A percentile compares a stretch with the other conserved stretches of the same genome.
These are phyloP conservation scores for Leishmania major DNA, from an alignment of 208 protist genomes.

Conservation along the genomic window DNA sequence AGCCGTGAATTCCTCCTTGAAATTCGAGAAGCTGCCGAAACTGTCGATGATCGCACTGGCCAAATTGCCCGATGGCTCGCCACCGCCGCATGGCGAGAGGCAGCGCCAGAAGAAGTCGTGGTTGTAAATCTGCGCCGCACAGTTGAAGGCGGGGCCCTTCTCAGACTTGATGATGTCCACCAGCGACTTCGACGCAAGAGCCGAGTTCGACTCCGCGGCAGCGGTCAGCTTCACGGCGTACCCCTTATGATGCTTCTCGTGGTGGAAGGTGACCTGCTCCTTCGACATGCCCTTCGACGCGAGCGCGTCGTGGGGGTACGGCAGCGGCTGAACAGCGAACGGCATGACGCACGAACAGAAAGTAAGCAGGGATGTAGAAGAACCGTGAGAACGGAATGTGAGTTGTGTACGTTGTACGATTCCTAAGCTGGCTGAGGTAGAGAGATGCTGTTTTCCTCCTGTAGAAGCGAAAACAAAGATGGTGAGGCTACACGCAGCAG, in stretches of 20 bases:
- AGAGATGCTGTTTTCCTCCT: not conserved
- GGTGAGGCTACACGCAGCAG: not conserved
- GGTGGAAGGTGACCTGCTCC: slow-evolving; percentile 91
- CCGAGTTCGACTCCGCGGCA: slow-evolving; percentile 61
- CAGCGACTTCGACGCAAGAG: slow-evolving; percentile 68
- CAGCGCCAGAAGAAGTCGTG: slow-evolving; percentile 96
- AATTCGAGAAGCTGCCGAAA: slow-evolving; percentile 89
- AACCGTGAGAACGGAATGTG: not conserved
- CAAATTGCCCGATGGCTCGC: slow-evolving; percentile 65
- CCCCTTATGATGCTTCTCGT: slow-evolving; percentile 93
- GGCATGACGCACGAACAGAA: slow-evolving; percentile 31
- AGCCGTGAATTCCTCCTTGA: slow-evolving; percentile 93
- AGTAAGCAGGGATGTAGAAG: not conserved
- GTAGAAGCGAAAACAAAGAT: not conserved
- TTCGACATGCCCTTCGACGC: slow-evolving; percentile 84
- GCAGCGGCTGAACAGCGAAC: slow-evolving; percentile 79
- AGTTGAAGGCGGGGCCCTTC: slow-evolving; percentile 91
- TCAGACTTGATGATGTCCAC: slow-evolving; percentile 83
- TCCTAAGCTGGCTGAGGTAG: not conserved
- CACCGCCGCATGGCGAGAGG: slow-evolving; percentile 68
- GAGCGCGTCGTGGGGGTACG: slow-evolving; percentile 76
- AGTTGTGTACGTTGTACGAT: not conserved
- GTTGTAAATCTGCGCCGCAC: slow-evolving; percentile 94
- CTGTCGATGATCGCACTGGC: slow-evolving; percentile 68
- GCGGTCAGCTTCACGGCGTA: slow-evolving; percentile 93